phyloP scores from a whole-genome alignment of 2,329 filamentous ascomycete species.

The Fusarium succisae region DNA sequence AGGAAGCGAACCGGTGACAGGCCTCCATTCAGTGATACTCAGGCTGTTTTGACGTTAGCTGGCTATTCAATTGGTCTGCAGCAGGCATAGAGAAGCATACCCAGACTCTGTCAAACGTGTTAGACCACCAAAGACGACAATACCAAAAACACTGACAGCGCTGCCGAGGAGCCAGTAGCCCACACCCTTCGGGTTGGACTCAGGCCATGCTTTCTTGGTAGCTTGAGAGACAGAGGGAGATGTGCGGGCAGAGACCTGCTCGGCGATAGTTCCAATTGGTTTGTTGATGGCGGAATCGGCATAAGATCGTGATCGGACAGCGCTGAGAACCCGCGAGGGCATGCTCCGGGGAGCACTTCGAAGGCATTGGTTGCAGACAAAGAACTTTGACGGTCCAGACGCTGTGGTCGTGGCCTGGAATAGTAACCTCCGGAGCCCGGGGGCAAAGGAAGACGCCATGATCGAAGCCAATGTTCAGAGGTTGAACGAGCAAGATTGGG shows the following conservation, averaged over 20 bases:
- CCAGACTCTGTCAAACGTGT: conserved; percentile 96
- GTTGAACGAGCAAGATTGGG: not conserved
- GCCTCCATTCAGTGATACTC: conserved; percentile 98
- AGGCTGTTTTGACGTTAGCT: conserved; percentile 63
- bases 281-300: conserved; percentile 47
- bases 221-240: conserved; percentile 35
- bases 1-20: conserved; percentile 90
- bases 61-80: not conserved
- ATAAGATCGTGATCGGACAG: conserved; percentile 52
- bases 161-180: conserved; percentile 94
- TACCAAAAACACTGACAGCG: conserved; percentile 93
- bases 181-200: conserved; percentile 78
- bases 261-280: conserved; percentile 42
- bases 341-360: conserved; percentile 46
- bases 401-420: conserved; percentile 47
- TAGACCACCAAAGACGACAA: conserved; percentile 93
- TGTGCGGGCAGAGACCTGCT: conserved; percentile 40
- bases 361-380: conserved; percentile 62
- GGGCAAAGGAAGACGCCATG: conserved; percentile 56
- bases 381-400: conserved; percentile 48
- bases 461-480: conserved; percentile 29
- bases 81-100: conserved; percentile 58
- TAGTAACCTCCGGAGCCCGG: conserved; percentile 54
- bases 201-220: conserved; percentile 58
- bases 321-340: conserved; percentile 53